Conservation (phyloP, 176 grass and related monocot genomes). For the Miscanthus lutarioriparius region DNA sequence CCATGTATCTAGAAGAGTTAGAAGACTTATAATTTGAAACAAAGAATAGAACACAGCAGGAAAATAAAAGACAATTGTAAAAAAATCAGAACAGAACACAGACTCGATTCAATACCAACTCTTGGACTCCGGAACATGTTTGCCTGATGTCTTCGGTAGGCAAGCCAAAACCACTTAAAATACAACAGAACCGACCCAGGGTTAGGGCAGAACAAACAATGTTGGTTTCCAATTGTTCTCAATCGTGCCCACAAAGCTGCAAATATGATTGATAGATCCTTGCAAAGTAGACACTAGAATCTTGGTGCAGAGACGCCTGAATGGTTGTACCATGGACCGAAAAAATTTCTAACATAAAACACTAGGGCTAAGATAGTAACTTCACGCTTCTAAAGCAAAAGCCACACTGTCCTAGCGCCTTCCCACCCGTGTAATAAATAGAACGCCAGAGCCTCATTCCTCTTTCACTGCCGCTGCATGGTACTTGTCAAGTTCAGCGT, state of each 20-base stretch:
- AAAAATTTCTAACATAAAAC: neutral
- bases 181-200: neutral
- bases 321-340: neutral
- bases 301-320: neutral
- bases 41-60: neutral
- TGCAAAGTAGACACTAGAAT: neutral
- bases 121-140: neutral
- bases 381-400: slow-evolving; percentile 1
- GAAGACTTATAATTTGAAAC: too few relatives aligned
- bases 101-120: neutral
- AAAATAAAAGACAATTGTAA: neutral
- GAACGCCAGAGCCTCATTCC: slow-evolving; percentile 48
- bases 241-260: neutral
- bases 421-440: neutral
- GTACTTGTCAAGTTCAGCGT: slow-evolving; percentile 82
- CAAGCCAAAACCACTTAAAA: neutral
- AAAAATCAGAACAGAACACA: neutral
- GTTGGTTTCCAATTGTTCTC: neutral
- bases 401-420: neutral
- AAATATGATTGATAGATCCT: neutral
- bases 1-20: too few relatives aligned
- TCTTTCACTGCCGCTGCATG: slow-evolving; percentile 55
- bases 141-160: neutral
- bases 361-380: slow-evolving; percentile 15
- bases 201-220: neutral